Base-by-base conservation (phyloP, 2,329 filamentous ascomycete species). In the Neopestalotiopsis sp. region DNA sequence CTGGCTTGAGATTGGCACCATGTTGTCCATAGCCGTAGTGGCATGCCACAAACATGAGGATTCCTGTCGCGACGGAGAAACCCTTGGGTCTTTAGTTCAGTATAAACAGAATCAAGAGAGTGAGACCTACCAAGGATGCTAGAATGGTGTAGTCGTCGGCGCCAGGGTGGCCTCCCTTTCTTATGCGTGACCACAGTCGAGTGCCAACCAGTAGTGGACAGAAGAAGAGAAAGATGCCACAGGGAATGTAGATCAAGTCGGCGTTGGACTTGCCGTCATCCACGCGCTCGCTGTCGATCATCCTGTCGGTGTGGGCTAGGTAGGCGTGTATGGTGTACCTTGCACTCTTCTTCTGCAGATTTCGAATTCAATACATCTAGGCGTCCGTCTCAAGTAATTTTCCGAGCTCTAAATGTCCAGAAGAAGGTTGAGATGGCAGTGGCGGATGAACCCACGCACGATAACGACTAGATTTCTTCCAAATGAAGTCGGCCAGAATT, bases 121-220 rank as follows among this genome's bases (percentile, higher is more conserved):
- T n/a, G n/a, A 57, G 10, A 57, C 52, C 12, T 71, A 77, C 72
- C 42, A 76, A 69, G 4, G 74, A 66, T 20, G 70, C 69, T 4
- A 77, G 20, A n/a, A 78, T 75, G n/a, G 74, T 76, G 60, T 73
- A 77, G 58, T 79, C 77, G 63, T 78, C 77, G 1, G 71, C 56
- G 13, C 76, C 75, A 7, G 76, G 67, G 10, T 70, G 71, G 42
- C 72, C 74, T 1, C 74, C 72, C 17, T 71, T 72, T 20, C 71
- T 71, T 28, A 71, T 69, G 24, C 76, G 74, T 17, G 74, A 74
- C 76, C 77, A 78, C 49, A 78, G 63, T 52, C 76, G 71, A 1
- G 69, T 72, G 4, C 67, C 72, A 10, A 78, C 77, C 2, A 75
- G 56, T 6, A 75, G n/a, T 1, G 75, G 75, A 38, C 74, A 77